These are phyloP conservation scores for Chaetomium sp. DNA, from an alignment of 2,329 filamentous ascomycete genomes.

Conservation along the genomic window DNA sequence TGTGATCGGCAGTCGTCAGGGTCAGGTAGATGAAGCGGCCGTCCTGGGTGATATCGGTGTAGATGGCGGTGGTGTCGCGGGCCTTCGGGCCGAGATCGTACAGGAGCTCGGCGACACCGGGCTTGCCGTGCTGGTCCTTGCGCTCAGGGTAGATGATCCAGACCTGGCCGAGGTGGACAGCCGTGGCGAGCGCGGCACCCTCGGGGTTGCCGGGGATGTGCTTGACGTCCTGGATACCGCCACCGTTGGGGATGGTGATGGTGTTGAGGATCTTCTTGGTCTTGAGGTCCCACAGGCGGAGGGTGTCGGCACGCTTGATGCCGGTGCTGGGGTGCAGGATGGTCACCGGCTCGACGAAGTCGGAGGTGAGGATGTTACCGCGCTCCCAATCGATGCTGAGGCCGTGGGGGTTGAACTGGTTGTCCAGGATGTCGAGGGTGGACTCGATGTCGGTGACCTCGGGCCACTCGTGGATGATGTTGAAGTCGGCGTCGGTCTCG, in stretches of 20 bases:
- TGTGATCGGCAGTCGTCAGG: constrained; percentile 54
- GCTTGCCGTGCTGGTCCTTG: constrained; percentile 46
- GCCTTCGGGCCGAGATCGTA: constrained; percentile 52
- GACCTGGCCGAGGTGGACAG: constrained; percentile 52
- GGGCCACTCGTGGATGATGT: constrained; percentile 58
- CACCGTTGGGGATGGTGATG: constrained; percentile 52
- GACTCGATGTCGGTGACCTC: constrained; percentile 42
- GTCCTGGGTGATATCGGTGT: constrained; percentile 53
- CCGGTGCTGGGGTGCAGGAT: constrained; percentile 54
- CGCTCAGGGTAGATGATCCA: constrained; percentile 61
- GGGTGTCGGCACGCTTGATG: constrained; percentile 48
- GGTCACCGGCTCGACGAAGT: constrained; percentile 56
- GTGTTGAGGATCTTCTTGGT: constrained; percentile 51
- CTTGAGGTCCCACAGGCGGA: constrained; percentile 52
- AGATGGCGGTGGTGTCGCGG: constrained; percentile 51
- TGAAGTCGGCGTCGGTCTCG: constrained; percentile 52
- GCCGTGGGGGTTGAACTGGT: constrained; percentile 58
- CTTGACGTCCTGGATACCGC: constrained; percentile 59
- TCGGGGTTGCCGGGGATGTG: constrained; percentile 57
- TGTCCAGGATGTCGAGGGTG: constrained; percentile 49
- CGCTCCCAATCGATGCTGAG: constrained; percentile 51
- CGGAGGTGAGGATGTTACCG: constrained; percentile 53
- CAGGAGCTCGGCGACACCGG: constrained; percentile 51
- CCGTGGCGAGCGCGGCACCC: constrained; percentile 49
- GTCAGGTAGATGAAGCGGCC: constrained; percentile 55